Evolutionary conservation across 106 monocot genomes (phyloP).

Genomic region (Dendrobium nobile): DNA sequence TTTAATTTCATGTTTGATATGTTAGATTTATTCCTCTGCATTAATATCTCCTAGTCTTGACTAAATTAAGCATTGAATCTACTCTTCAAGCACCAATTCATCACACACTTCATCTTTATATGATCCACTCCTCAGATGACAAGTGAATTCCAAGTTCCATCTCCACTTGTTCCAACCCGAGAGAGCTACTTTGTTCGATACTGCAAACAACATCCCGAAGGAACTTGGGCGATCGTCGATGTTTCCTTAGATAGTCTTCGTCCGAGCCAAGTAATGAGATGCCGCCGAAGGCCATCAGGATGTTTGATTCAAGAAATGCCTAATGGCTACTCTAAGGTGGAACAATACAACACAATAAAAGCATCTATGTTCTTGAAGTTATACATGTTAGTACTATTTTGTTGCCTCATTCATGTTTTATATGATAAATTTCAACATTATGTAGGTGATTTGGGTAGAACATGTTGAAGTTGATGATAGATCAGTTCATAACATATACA

Average conservation of each 20-base stretch:
- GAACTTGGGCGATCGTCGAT: constrained; percentile 95
- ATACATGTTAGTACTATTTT: neutral
- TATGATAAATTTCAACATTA: neutral
- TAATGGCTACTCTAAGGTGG: constrained; percentile 95
- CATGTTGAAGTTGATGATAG: constrained; percentile 88
- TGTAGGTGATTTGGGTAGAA: constrained; percentile 89
- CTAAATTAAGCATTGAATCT: too few relatives aligned
- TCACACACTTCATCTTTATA: neutral
- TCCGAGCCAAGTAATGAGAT: constrained; percentile 42
- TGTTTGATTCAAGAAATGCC: constrained; percentile 97
- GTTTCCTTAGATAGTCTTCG: constrained; percentile 83
- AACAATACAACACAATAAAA: too few relatives aligned
- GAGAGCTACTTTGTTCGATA: constrained; percentile 82
- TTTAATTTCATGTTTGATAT: too few relatives aligned
- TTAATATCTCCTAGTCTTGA: too few relatives aligned
- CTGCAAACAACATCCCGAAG: constrained; percentile 86
- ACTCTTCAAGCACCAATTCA: neutral
- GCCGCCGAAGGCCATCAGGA: constrained; percentile 82
- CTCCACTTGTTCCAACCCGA: constrained; percentile 84
- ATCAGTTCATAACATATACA: constrained; percentile 83
- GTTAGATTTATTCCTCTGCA: too few relatives aligned
- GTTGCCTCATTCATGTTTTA: too few relatives aligned
- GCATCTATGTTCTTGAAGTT: neutral
- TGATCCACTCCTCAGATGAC: constrained; percentile 51
- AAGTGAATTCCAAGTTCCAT: constrained; percentile 91